phyloP scores from a whole-genome alignment of 352 stramenopile genomes.

The Globisporangium orthogonon region DNA sequence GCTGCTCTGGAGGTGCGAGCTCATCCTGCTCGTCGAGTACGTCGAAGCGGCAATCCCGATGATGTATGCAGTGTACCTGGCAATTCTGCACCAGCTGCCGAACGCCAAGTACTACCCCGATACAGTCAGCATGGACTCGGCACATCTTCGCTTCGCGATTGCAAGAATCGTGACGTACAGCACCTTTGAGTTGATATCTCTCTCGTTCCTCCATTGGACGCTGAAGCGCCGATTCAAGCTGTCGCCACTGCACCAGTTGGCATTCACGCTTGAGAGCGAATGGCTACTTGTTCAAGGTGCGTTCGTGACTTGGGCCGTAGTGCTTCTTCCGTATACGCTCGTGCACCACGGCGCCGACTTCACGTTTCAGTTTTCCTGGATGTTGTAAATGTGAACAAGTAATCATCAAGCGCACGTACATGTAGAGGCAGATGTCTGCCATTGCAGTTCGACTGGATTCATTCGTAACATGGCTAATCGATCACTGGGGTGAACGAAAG shows the following conservation, averaged over 20 bases:
- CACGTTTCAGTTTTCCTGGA: not conserved
- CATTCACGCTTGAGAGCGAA: slow-evolving; percentile 8
- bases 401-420: no score
- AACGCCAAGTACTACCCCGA: slow-evolving; percentile 11
- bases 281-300: slow-evolving; percentile 1
- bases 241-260: slow-evolving; percentile 4
- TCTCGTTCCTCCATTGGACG: not conserved
- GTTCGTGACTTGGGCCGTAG: not conserved
- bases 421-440: no score
- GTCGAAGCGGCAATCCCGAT: slow-evolving; percentile 6
- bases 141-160: not conserved
- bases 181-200: slow-evolving; percentile 1
- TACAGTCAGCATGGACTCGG: not conserved
- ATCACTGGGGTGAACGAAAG: no score
- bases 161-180: slow-evolving; percentile 3
- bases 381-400: no score
- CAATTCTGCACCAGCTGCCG: slow-evolving; percentile 2
- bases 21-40: slow-evolving; percentile 11
- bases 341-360: slow-evolving; percentile 1
- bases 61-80: not conserved
- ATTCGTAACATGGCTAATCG: no score
- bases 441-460: no score
- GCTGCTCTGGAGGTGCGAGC: no score
- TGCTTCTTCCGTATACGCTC: slow-evolving; percentile 5
- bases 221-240: slow-evolving; percentile 8